phyloP scores from a whole-genome alignment of 495 filamentous ascomycete species.

The Rostrohypoxylon terebratum region DNA sequence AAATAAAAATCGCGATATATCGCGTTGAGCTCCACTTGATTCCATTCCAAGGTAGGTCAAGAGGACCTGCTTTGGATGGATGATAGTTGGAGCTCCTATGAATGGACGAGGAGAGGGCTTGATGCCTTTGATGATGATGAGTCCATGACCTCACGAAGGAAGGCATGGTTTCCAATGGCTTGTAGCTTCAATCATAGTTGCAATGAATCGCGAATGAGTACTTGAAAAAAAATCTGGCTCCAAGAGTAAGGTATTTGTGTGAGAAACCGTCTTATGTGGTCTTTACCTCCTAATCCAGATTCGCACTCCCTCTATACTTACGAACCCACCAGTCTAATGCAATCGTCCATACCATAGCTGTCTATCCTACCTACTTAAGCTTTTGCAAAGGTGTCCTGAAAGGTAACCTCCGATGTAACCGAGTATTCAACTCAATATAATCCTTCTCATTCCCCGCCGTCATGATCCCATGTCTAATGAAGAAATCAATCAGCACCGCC shows the following conservation, averaged over 20 bases:
- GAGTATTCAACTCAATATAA: conserved; percentile 61
- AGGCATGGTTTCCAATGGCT: neutral
- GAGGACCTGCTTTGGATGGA: neutral
- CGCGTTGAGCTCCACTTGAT: neutral
- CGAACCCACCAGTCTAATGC: neutral
- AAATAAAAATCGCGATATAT: neutral
- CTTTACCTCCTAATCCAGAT: neutral
- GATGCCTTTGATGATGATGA: neutral
- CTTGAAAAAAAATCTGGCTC: neutral
- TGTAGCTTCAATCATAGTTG: neutral
- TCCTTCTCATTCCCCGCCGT: conserved; percentile 62
- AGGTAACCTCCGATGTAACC: conserved; percentile 61
- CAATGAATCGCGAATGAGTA: neutral
- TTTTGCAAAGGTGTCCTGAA: conserved; percentile 52
- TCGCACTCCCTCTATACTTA: neutral
- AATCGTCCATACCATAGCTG: neutral
- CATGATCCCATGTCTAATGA: conserved; percentile 66
- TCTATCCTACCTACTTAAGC: neutral
- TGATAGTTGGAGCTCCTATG: neutral
- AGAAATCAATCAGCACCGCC: conserved; percentile 64
- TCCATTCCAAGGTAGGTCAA: neutral
- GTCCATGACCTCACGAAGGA: neutral
- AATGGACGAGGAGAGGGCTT: neutral
- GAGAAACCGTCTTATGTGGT: no score
- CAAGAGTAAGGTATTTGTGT: no score